Evolutionary conservation across 768 basidiomycete species (phyloP), one percentile per base, ranked within the genome.

Genomic region (Imleria badia): DNA sequence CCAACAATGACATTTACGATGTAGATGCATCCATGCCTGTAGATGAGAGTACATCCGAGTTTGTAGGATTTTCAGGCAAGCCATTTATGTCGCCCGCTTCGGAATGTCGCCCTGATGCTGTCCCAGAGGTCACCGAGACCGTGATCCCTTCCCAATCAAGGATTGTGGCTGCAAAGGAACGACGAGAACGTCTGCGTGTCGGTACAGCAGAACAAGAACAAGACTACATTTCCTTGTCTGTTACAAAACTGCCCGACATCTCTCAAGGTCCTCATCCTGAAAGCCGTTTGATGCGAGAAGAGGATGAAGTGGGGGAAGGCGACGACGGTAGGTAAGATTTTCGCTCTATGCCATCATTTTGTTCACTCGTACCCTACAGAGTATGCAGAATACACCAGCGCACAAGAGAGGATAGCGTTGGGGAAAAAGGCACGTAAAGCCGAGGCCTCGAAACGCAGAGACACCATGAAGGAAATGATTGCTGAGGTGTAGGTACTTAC

Each of bases 291-390:
- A 66, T 89, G 72, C 76, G 92, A 45, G 92, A 94, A 70, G 92
- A 94, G 38, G 92, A 94, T 68, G 90, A 94, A 59, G 67, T 91
- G 2, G 92, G 92, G 12, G 90, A 94, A 66, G 91, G 85, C 3
- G 92, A 94, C 36, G 92, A 94, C 58, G 92, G 92, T 91, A 61
- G 39, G 81, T 67, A 19, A 46, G 45, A 52, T 20, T 48, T 49
- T 15, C n/a, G 2, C 12, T 22, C 26, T 19, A 33, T 30, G 19
- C 5, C 6, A 34, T 34, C 48, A 56, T 56, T 55, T 12, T 51
- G 19, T 52, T 57, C 56, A 55, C 53, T 38, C 43, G 33, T 42
- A 48, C 40, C 40, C 15, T 38, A 41, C 59, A 94, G 92, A 94
- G 62, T 91, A 80, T 66, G 87, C 92, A 6, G 91, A 93, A 65